Conservation (phyloP, 495 filamentous ascomycete species). For the Aspergillus incahuasiensis region DNA sequence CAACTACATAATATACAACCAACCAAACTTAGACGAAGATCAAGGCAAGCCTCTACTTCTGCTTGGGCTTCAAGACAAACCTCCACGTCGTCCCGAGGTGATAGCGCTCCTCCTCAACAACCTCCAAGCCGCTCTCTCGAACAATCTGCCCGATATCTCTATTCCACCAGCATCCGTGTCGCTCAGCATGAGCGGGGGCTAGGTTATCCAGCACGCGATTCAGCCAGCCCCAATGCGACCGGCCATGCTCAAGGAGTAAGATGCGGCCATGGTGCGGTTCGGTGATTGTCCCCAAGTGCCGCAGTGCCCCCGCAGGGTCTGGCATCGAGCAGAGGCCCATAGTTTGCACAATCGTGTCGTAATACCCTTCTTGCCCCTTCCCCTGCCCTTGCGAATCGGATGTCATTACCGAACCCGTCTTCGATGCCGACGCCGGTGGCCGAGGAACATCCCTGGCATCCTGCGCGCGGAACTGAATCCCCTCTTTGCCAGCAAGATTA, state of each 20-base stretch:
- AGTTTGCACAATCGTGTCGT: conserved; percentile 86
- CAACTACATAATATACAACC: background rate
- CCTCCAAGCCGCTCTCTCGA: conserved; percentile 72
- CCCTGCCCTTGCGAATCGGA: background rate
- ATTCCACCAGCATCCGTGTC: conserved; percentile 97
- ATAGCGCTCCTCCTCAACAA: conserved; percentile 62
- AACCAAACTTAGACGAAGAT: background rate
- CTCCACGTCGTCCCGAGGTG: conserved; percentile 78
- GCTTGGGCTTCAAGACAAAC: conserved; percentile 52
- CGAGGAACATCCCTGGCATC: conserved; percentile 28
- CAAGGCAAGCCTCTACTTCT: background rate
- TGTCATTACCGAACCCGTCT: background rate
- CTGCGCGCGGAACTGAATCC: conserved; percentile 41
- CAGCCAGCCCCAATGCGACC: conserved; percentile 69
- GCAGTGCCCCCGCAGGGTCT: conserved; percentile 65
- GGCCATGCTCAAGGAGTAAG: conserved; percentile 86
- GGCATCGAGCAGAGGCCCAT: conserved; percentile 88
- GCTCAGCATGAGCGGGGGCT: conserved; percentile 71
- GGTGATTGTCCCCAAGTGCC: conserved; percentile 39
- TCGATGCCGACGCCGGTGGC: background rate
- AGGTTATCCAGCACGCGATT: conserved; percentile 73
- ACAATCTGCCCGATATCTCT: conserved; percentile 81
- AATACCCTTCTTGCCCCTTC: conserved; percentile 30
- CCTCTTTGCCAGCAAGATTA: conserved; percentile 38
- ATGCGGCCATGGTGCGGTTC: conserved; percentile 61